A percentile compares a stretch with the other conserved stretches of the same genome.
Conservation (phyloP, 2,329 filamentous ascomycete genomes). For the Metarhizium anisopliae region DNA sequence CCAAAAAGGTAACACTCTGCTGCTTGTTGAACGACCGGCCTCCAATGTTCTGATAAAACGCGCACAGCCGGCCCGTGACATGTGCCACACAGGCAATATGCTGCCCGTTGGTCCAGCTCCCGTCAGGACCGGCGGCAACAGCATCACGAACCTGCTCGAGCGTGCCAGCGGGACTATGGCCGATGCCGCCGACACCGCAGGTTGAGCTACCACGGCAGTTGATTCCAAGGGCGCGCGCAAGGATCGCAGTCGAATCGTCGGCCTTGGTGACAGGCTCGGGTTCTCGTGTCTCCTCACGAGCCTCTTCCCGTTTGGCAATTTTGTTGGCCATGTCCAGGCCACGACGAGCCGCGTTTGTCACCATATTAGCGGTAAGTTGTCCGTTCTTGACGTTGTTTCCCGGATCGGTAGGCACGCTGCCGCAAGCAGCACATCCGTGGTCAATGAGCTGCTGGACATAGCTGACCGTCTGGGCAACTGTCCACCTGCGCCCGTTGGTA, state of each 20-base stretch:
- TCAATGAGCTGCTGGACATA: constrained; percentile 3
- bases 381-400: constrained; percentile 10
- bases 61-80: constrained; percentile 7
- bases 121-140: constrained; percentile 5
- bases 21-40: constrained; percentile 6
- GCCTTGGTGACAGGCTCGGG: background rate
- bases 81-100: constrained; percentile 8
- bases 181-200: constrained; percentile 6
- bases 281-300: background rate
- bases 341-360: constrained; percentile 5
- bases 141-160: constrained; percentile 6
- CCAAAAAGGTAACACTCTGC: background rate
- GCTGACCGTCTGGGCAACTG: constrained; percentile 7
- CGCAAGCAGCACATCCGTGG: background rate
- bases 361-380: constrained; percentile 10
- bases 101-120: constrained; percentile 1
- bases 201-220: constrained; percentile 7
- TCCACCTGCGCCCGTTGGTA: constrained; percentile 6
- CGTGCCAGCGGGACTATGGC: constrained; percentile 4
- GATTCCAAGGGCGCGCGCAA: constrained; percentile 6
- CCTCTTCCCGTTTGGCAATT: background rate
- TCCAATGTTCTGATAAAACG: constrained; percentile 9
- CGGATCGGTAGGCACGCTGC: constrained; percentile 1
- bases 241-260: background rate
- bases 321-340: background rate